phyloP scores from a whole-genome alignment of 371 early-diverging fungal species.

The Catenaria anguillulae region DNA sequence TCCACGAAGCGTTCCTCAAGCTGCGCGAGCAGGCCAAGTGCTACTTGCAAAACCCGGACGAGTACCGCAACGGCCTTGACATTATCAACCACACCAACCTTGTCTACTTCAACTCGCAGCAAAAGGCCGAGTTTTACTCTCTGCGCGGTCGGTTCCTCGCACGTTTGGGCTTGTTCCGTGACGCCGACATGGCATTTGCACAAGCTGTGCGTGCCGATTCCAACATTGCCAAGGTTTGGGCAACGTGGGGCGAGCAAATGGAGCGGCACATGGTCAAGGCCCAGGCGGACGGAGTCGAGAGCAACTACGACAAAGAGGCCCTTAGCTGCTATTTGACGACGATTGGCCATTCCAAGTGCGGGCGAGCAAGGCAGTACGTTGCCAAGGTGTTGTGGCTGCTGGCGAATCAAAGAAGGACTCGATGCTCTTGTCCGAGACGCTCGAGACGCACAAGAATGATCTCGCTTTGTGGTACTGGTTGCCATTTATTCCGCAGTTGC shows the following conservation, averaged over 20 bases:
- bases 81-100: conserved; percentile 97
- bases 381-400: conserved; percentile 87
- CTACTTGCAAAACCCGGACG: conserved; percentile 67
- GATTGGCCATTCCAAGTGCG: conserved; percentile 69
- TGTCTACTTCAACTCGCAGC: conserved; percentile 78
- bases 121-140: conserved; percentile 96
- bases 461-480: conserved; percentile 99
- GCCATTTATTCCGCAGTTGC: conserved; percentile 89
- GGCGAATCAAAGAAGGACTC: conserved; percentile 64
- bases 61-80: conserved; percentile 85
- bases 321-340: conserved; percentile 96
- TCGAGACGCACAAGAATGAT: too few relatives aligned
- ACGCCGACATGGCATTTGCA: too few relatives aligned
- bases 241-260: conserved; percentile 92
- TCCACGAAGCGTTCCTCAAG: conserved; percentile 95
- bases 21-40: conserved; percentile 97
- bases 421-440: conserved; percentile 51
- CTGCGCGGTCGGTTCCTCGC: conserved; percentile 95
- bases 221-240: conserved; percentile 85
- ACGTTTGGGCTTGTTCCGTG: conserved; percentile 80
- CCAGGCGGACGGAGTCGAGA: too few relatives aligned
- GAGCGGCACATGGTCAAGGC: too few relatives aligned
- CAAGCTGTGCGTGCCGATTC: conserved; percentile 86
- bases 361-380: conserved; percentile 66
- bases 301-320: too few relatives aligned